phyloP scores from a whole-genome alignment of 2,329 filamentous ascomycete species.

The Anisogramma anomala region DNA sequence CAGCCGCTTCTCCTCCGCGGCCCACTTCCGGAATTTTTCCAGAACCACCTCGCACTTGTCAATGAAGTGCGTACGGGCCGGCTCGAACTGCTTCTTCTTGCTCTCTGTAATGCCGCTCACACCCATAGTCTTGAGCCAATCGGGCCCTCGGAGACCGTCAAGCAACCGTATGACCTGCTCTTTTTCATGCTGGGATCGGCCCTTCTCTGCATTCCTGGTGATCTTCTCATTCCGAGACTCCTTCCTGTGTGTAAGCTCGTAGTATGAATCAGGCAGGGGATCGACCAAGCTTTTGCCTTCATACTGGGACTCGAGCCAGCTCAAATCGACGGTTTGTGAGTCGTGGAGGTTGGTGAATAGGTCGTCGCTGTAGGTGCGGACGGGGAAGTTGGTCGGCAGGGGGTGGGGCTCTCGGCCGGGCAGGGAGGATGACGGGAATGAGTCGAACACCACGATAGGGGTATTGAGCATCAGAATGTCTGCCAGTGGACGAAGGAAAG shows the following conservation, averaged over 20 bases:
- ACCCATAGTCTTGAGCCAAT: conserved; percentile 89
- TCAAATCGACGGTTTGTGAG: conserved; percentile 44
- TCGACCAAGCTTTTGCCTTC: conserved; percentile 36
- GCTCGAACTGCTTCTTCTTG: conserved; percentile 76
- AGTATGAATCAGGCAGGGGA: conserved; percentile 44
- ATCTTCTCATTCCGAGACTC: conserved; percentile 50
- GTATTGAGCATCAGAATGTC: conserved; percentile 65
- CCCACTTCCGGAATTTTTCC: conserved; percentile 81
- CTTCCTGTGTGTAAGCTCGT: conserved; percentile 43
- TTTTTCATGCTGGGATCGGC: conserved; percentile 54
- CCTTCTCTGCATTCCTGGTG: conserved; percentile 53
- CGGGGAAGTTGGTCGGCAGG: conserved; percentile 23
- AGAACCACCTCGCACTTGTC: conserved; percentile 70
- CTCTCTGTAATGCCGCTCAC: conserved; percentile 75
- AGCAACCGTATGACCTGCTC: conserved; percentile 55
- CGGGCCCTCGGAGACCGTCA: conserved; percentile 75
- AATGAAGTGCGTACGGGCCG: conserved; percentile 75
- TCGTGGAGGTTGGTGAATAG: conserved; percentile 46
- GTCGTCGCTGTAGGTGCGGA: conserved; percentile 43
- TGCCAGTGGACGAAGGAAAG: conserved; percentile 25
- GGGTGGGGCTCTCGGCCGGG: conserved; percentile 15
- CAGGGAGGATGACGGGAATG: conserved; percentile 24
- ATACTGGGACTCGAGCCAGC: conserved; percentile 37
- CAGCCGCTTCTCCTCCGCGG: conserved; percentile 74
- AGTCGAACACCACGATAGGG: conserved; percentile 58